Evolutionary conservation across 2,329 filamentous ascomycete genomes (phyloP).

Genomic region (Penicillium brasilianum): DNA sequence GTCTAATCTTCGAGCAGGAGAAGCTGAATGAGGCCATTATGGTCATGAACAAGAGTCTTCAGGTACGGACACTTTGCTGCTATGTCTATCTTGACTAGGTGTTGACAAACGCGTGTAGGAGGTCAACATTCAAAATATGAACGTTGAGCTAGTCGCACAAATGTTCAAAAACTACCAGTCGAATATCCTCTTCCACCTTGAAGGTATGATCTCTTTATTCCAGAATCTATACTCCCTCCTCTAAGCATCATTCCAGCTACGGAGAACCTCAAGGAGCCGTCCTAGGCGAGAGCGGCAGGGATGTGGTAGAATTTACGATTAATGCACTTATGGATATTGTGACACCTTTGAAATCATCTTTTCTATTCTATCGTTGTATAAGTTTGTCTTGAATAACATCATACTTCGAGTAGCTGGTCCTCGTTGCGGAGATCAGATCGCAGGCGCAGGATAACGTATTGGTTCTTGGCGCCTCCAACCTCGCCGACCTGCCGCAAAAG

Average conservation of each 20-base stretch:
- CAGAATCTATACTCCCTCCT: not conserved
- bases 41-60: slow-evolving; percentile 88
- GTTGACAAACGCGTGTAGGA: slow-evolving; percentile 62
- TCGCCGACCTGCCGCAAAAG: slow-evolving; percentile 17
- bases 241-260: slow-evolving; percentile 64
- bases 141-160: slow-evolving; percentile 94
- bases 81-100: not conserved
- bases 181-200: slow-evolving; percentile 94
- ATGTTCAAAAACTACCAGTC: slow-evolving; percentile 99
- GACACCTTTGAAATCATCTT: not conserved
- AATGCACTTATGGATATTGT: slow-evolving; percentile 9
- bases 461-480: slow-evolving; percentile 21
- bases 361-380: not conserved
- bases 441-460: slow-evolving; percentile 4
- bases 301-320: slow-evolving; percentile 12
- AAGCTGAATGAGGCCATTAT: slow-evolving; percentile 95
- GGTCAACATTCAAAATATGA: slow-evolving; percentile 99
- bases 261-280: slow-evolving; percentile 79
- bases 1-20: slow-evolving; percentile 63
- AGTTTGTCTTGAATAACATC: not conserved
- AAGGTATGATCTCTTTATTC: slow-evolving; percentile 66
- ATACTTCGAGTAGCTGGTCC: not conserved
- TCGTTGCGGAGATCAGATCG: not conserved
- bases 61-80: slow-evolving; percentile 58
- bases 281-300: no score